Evolutionary conservation across 2,329 filamentous ascomycete species (phyloP).

Genomic region (Talaromyces marneffei): DNA sequence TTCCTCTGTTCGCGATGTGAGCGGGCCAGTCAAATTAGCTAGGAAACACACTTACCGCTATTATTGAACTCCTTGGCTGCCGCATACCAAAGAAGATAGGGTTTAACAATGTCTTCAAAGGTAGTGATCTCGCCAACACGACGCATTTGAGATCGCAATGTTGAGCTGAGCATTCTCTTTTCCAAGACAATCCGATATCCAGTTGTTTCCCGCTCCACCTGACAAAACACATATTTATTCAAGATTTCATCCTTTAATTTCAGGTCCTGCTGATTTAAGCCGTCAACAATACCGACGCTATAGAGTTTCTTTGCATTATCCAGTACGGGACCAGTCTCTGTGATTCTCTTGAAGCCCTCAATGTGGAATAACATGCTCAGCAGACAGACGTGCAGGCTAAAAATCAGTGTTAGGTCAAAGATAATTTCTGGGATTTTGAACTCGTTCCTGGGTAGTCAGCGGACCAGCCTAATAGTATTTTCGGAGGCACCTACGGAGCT

Average conservation of each 20-base stretch:
- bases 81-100: slow-evolving; percentile 32
- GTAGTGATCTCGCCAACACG: slow-evolving; percentile 28
- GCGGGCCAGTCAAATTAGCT: neutral
- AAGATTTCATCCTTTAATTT: slow-evolving; percentile 5
- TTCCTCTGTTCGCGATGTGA: slow-evolving; percentile 14
- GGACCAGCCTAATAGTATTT: neutral
- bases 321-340: neutral
- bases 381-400: slow-evolving; percentile 28
- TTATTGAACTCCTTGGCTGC: slow-evolving; percentile 35
- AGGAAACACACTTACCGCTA: slow-evolving; percentile 27
- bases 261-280: neutral
- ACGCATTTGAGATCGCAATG: slow-evolving; percentile 25
- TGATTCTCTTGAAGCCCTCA: no score
- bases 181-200: slow-evolving; percentile 25
- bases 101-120: slow-evolving; percentile 28
- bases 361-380: slow-evolving; percentile 19
- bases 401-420: slow-evolving; percentile 28
- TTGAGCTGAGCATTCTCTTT: slow-evolving; percentile 21
- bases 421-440: no score
- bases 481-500: neutral
- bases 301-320: neutral
- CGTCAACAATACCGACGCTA: neutral
- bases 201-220: slow-evolving; percentile 20
- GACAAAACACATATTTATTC: slow-evolving; percentile 29
- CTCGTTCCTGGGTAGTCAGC: neutral